phyloP scores from a whole-genome alignment of 768 basidiomycete genomes.

The Megacollybia marginata region DNA sequence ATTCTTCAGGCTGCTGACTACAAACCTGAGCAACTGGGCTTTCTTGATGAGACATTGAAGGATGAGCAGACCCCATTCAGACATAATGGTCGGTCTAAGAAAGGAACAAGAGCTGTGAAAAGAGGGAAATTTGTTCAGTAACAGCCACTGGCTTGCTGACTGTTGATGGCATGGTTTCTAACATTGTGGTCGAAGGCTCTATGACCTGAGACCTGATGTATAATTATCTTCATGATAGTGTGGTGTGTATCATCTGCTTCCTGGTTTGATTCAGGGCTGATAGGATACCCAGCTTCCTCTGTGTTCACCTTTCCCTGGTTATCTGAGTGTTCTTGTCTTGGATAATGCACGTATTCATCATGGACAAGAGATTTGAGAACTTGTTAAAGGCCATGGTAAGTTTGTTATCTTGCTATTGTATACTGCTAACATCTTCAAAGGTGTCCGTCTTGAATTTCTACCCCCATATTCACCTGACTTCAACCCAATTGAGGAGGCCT shows the following conservation, averaged over 20 bases:
- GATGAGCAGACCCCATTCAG: no score
- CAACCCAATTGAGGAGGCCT: constrained; percentile 21
- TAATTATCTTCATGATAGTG: no score
- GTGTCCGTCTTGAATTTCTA: no score
- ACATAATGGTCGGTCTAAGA: no score
- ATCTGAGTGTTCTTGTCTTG: constrained; percentile 23
- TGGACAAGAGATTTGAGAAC: constrained; percentile 17
- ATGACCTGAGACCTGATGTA: constrained; percentile 15
- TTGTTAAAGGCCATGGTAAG: constrained; percentile 14
- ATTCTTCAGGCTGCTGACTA: no score
- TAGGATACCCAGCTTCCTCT: no score
- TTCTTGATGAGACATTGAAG: no score
- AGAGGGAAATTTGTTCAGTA: background rate
- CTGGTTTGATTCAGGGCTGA: no score
- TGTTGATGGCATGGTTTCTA: constrained; percentile 21
- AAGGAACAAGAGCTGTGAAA: no score
- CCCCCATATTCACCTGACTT: constrained; percentile 21
- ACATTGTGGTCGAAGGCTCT: constrained; percentile 20
- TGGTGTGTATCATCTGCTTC: no score
- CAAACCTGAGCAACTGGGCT: no score
- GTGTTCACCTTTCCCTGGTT: constrained; percentile 18
- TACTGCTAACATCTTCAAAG: no score
- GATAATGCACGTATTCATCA: constrained; percentile 27
- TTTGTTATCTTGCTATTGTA: constrained; percentile 1
- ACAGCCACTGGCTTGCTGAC: constrained; percentile 20